phyloP scores from a whole-genome alignment of 2,329 filamentous ascomycete species.

The Alternaria hordeiaustralica region DNA sequence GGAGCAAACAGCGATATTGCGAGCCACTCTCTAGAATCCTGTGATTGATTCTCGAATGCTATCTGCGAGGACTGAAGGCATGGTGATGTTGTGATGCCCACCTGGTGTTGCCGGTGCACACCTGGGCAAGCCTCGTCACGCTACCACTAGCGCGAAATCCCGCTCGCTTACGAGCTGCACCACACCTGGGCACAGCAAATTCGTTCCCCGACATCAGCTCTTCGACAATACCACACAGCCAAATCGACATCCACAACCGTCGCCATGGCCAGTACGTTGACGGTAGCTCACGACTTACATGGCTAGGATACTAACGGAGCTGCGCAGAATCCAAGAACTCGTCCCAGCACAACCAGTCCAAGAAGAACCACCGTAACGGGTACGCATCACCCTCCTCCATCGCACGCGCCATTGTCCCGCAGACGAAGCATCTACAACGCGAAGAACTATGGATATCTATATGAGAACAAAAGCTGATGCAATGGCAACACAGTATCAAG shows the following conservation, averaged over 20 bases:
- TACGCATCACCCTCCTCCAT: slow-evolving; percentile 59
- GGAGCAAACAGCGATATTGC: not conserved
- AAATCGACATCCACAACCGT: slow-evolving; percentile 50
- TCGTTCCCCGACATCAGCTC: slow-evolving; percentile 22
- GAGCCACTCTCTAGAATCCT: not conserved
- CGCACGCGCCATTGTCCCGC: slow-evolving; percentile 16
- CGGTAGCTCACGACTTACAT: not conserved
- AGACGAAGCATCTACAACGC: not conserved
- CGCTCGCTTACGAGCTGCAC: slow-evolving; percentile 16
- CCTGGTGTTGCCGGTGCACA: not conserved
- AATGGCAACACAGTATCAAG: slow-evolving; percentile 78
- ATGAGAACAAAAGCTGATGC: slow-evolving; percentile 25
- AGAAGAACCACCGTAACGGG: slow-evolving; percentile 99
- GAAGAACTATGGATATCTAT: not conserved
- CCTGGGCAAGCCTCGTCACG: not conserved
- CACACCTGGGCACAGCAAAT: slow-evolving; percentile 17
- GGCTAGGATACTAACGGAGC: slow-evolving; percentile 17
- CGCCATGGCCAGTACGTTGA: slow-evolving; percentile 74
- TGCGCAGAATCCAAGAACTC: slow-evolving; percentile 97
- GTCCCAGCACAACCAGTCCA: slow-evolving; percentile 97
- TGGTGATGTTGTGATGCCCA: not conserved
- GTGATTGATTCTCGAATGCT: not conserved
- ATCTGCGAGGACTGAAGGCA: not conserved
- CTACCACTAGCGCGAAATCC: slow-evolving; percentile 15
- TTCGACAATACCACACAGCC: slow-evolving; percentile 38